phyloP scores from a whole-genome alignment of 768 basidiomycete genomes.

The Gloeophyllum trabeum region DNA sequence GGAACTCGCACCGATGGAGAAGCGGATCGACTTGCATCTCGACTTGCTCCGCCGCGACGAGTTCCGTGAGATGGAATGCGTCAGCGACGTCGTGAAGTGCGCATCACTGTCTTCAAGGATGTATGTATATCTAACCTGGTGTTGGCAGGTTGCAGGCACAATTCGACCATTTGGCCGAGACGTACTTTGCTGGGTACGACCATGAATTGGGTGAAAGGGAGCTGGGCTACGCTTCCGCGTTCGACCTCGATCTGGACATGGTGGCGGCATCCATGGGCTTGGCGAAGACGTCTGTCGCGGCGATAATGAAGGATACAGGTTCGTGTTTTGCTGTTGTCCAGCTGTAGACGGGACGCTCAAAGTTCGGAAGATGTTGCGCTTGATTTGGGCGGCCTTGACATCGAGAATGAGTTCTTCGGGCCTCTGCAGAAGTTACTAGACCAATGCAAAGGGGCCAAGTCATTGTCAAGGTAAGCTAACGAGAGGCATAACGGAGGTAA shows the following conservation, averaged over 20 bases:
- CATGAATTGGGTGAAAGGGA: constrained; percentile 86
- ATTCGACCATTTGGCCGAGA: constrained; percentile 85
- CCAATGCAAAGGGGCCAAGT: constrained; percentile 72
- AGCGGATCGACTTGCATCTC: constrained; percentile 85
- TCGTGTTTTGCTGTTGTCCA: constrained; percentile 7
- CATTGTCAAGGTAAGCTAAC: constrained; percentile 76
- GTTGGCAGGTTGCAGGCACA: constrained; percentile 72
- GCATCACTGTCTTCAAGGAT: constrained; percentile 14
- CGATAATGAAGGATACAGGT: constrained; percentile 72
- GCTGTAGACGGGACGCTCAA: not conserved
- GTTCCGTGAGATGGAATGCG: constrained; percentile 90
- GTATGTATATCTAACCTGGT: not conserved
- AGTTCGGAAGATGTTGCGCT: constrained; percentile 46
- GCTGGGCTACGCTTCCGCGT: constrained; percentile 66
- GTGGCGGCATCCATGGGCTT: constrained; percentile 88
- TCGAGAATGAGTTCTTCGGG: constrained; percentile 65
- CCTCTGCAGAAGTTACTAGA: constrained; percentile 79
- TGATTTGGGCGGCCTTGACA: constrained; percentile 66
- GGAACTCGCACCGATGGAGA: constrained; percentile 84
- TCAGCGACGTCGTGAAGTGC: constrained; percentile 79
- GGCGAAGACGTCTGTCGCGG: constrained; percentile 75
- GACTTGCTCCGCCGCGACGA: constrained; percentile 78
- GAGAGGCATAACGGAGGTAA: constrained; percentile 12
- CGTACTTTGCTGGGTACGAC: constrained; percentile 76
- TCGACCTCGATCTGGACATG: constrained; percentile 90